Evolutionary conservation across 345 rosid genomes (phyloP).

Genomic region (Rhodamnia rubescens): DNA sequence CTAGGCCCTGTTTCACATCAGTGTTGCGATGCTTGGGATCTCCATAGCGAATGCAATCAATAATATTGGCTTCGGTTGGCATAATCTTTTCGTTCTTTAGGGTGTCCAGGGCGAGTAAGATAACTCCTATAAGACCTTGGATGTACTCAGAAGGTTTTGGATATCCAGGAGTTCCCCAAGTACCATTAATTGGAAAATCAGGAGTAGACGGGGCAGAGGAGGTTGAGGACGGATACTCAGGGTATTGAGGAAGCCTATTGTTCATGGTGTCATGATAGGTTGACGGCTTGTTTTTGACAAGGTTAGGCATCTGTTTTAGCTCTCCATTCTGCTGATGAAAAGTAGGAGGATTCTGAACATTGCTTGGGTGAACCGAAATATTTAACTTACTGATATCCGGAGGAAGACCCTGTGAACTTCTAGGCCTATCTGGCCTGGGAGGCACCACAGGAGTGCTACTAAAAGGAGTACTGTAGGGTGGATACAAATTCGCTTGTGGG

Average conservation of each 20-base stretch:
- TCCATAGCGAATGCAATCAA: constrained; percentile 30
- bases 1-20: constrained; percentile 29
- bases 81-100: constrained; percentile 24
- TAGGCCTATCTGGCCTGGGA: constrained; percentile 7
- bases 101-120: constrained; percentile 25
- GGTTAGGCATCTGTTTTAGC: constrained; percentile 7
- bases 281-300: neutral
- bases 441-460: constrained; percentile 1
- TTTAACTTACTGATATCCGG: constrained; percentile 18
- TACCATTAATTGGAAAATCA: constrained; percentile 5
- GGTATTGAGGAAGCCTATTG: constrained; percentile 1
- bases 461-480: neutral
- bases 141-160: constrained; percentile 23
- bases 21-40: constrained; percentile 23
- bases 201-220: neutral
- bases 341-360: constrained; percentile 3
- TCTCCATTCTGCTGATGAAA: constrained; percentile 13
- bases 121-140: constrained; percentile 32
- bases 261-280: neutral
- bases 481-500: neutral
- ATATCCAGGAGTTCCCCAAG: constrained; percentile 23
- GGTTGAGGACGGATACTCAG: constrained; percentile 7
- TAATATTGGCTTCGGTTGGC: constrained; percentile 31
- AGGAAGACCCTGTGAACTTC: constrained; percentile 3
- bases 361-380: constrained; percentile 4